Conservation (phyloP, 345 rosid species). For the Cardamine chenopodiifolia region DNA sequence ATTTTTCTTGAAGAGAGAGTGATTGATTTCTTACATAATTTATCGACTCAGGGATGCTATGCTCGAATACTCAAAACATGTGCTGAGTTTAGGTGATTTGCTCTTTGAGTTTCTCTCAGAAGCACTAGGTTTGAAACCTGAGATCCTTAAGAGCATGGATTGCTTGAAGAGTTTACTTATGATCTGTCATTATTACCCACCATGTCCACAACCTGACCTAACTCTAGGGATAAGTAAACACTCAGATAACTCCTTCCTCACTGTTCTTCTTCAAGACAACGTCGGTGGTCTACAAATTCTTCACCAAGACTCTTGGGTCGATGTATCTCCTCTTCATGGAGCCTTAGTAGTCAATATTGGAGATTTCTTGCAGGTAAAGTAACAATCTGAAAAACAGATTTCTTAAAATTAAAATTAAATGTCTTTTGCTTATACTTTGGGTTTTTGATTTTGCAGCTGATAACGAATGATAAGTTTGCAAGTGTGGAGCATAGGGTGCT, state of each 20-base stretch:
- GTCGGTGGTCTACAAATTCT: constrained; percentile 50
- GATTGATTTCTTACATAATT: neutral
- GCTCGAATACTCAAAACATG: constrained; percentile 45
- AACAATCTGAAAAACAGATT: neutral
- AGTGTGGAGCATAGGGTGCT: constrained; percentile 49
- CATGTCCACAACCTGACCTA: constrained; percentile 54
- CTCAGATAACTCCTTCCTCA: constrained; percentile 38
- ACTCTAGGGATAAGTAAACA: constrained; percentile 41
- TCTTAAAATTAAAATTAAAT: no score
- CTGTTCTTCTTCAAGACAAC: constrained; percentile 47
- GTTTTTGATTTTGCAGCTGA: constrained; percentile 39
- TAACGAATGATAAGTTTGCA: constrained; percentile 49
- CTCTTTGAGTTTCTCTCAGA: constrained; percentile 50
- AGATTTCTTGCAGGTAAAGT: constrained; percentile 18
- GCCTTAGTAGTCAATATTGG: constrained; percentile 5
- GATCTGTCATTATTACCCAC: constrained; percentile 45
- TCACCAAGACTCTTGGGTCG: constrained; percentile 27
- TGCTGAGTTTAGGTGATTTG: constrained; percentile 42
- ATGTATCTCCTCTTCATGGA: constrained; percentile 10
- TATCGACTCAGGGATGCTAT: constrained; percentile 43
- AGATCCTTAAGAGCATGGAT: constrained; percentile 41
- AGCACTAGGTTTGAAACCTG: constrained; percentile 48
- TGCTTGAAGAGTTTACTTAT: constrained; percentile 37
- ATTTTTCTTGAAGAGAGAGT: neutral
- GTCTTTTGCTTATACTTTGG: neutral